Conservation (phyloP, 805 yeast species). For the Candida hispaniensis region DNA sequence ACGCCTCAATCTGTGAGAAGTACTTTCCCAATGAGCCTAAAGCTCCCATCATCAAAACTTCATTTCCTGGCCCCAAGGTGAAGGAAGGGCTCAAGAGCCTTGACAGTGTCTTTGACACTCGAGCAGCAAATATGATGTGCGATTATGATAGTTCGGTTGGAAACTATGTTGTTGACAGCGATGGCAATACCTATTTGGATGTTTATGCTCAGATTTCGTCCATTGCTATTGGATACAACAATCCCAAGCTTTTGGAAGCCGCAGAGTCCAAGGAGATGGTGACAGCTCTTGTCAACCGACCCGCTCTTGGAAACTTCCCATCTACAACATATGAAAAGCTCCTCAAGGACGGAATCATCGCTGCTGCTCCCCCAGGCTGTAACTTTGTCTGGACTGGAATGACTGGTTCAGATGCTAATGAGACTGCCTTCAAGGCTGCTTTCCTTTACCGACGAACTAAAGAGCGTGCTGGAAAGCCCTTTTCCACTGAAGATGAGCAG, state of each 20-base stretch:
- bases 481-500: conserved; percentile 53
- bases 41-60: conserved; percentile 51
- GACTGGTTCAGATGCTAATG: conserved; percentile 83
- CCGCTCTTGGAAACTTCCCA: conserved; percentile 78
- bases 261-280: conserved; percentile 63
- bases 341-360: conserved; percentile 47
- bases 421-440: conserved; percentile 81
- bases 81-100: conserved; percentile 42
- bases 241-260: conserved; percentile 59
- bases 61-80: conserved; percentile 71
- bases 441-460: conserved; percentile 66
- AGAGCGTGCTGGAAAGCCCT: conserved; percentile 50
- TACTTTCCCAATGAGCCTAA: conserved; percentile 71
- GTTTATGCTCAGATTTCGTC: conserved; percentile 79
- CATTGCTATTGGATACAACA: conserved; percentile 76
- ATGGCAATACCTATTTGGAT: conserved; percentile 66
- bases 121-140: conserved; percentile 64
- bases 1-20: conserved; percentile 23
- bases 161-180: conserved; percentile 71
- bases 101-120: conserved; percentile 52
- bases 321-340: conserved; percentile 44
- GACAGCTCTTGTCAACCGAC: conserved; percentile 68
- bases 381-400: conserved; percentile 66
- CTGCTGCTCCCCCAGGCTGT: conserved; percentile 72
- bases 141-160: conserved; percentile 69